Conservation (phyloP, 192 early-diverging fungal species). For the Coemansia erecta region DNA sequence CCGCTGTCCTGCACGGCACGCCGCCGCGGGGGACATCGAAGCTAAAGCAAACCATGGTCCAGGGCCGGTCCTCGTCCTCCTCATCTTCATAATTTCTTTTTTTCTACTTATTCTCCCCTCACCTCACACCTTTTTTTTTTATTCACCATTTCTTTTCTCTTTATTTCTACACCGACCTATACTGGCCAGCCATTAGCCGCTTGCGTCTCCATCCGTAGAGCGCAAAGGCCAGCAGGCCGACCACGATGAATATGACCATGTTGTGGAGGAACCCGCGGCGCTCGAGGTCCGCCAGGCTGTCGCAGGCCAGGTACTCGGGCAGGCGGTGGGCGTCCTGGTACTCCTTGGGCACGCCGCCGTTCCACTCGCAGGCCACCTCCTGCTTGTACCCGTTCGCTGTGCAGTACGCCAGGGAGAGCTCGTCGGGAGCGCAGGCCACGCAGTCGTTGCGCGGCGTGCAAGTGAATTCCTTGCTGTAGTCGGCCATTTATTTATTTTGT, state of each 20-base stretch:
- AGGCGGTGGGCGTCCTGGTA: constrained; percentile 28
- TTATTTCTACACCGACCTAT: not conserved
- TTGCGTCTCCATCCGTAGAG: constrained; percentile 35
- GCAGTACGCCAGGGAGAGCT: constrained; percentile 14
- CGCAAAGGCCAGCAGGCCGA: constrained; percentile 32
- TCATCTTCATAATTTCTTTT: constrained; percentile 4
- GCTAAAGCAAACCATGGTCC: constrained; percentile 22
- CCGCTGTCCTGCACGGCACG: constrained; percentile 36
- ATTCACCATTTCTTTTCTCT: constrained; percentile 7
- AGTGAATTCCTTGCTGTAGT: constrained; percentile 20
- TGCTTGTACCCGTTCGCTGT: constrained; percentile 29
- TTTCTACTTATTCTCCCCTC: constrained; percentile 2
- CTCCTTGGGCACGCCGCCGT: constrained; percentile 21
- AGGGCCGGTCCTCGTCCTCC: constrained; percentile 14
- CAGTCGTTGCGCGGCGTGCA: constrained; percentile 16
- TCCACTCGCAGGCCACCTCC: constrained; percentile 36
- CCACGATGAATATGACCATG: constrained; percentile 23
- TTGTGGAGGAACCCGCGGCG: constrained; percentile 28
- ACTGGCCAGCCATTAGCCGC: constrained; percentile 5
- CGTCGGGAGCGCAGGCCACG: constrained; percentile 1
- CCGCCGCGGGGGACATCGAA: constrained; percentile 33
- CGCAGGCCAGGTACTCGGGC: constrained; percentile 22
- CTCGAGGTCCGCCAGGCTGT: constrained; percentile 6
- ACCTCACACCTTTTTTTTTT: constrained; percentile 3
- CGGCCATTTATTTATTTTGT: constrained; percentile 4